These are phyloP conservation scores for Filobasidium floriforme DNA, from an alignment of 768 basidiomycete species.

Conservation along the genomic window DNA sequence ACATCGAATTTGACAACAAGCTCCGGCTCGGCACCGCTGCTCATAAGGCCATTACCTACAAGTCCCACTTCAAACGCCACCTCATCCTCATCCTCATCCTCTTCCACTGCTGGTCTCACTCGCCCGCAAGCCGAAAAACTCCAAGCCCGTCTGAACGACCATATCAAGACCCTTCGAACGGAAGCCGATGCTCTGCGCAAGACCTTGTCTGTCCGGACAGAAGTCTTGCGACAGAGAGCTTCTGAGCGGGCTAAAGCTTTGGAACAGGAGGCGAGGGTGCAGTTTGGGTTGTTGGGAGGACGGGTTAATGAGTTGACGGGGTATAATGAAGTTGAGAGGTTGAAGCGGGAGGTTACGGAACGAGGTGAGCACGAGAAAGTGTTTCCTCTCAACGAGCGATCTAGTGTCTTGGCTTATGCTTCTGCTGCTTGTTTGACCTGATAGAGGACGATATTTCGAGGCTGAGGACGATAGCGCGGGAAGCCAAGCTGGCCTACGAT, in stretches of 20 bases:
- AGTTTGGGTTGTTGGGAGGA: constrained; percentile 65
- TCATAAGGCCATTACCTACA: too few relatives aligned
- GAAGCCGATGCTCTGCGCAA: neutral
- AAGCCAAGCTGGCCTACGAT: constrained; percentile 69
- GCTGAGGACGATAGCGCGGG: constrained; percentile 60
- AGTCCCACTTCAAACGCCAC: too few relatives aligned
- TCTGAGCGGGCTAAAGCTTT: constrained; percentile 12
- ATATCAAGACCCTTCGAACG: constrained; percentile 11
- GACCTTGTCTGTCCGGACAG: constrained; percentile 1
- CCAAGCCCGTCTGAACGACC: constrained; percentile 11
- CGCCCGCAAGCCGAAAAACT: constrained; percentile 8
- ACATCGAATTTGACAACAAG: neutral
- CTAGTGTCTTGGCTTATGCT: too few relatives aligned
- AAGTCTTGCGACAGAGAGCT: constrained; percentile 2
- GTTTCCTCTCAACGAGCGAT: neutral
- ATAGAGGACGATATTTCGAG: constrained; percentile 66
- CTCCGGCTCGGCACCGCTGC: neutral
- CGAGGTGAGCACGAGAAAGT: constrained; percentile 57
- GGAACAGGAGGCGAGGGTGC: constrained; percentile 9
- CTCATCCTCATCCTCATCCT: neutral
- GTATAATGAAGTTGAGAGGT: constrained; percentile 70
- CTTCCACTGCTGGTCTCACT: neutral
- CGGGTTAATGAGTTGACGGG: constrained; percentile 83
- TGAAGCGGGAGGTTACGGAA: constrained; percentile 59
- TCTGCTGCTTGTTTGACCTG: too few relatives aligned